Evolutionary conservation across 306 rosid genomes (phyloP).

Genomic region (Prunus campanulata): DNA sequence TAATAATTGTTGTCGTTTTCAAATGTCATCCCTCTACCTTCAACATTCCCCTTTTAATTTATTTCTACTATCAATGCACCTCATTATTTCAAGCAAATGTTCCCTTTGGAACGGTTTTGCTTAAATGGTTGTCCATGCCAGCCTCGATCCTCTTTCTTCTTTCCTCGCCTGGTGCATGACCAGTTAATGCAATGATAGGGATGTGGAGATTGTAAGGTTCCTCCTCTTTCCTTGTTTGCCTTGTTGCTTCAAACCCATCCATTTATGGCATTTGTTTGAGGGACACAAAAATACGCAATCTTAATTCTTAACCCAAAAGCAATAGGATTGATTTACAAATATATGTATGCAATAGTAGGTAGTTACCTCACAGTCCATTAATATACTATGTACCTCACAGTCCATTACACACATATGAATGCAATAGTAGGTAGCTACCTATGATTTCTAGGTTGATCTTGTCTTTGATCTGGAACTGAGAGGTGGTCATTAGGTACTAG

Average conservation of each 20-base stretch:
- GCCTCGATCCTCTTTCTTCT: conserved; percentile 34
- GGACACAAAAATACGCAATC: no score
- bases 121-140: conserved; percentile 64
- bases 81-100: not conserved
- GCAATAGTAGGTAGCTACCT: conserved; percentile 21
- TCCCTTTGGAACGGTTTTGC: not conserved
- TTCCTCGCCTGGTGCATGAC: conserved; percentile 39
- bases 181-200: conserved; percentile 75
- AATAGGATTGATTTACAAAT: no score
- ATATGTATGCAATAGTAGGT: no score
- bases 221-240: conserved; percentile 53
- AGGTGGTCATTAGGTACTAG: not conserved
- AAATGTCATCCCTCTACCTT: not conserved
- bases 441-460: conserved; percentile 14
- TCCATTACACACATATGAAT: not conserved
- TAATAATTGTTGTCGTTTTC: no score
- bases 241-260: conserved; percentile 66
- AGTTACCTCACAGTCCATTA: not conserved
- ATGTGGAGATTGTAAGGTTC: conserved; percentile 21
- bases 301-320: no score
- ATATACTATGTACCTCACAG: no score
- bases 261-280: conserved; percentile 56
- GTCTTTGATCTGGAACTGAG: conserved; percentile 15
- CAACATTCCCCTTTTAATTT: not conserved
- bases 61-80: not conserved